These are phyloP conservation scores for Trametes gibbosa DNA, from an alignment of 768 basidiomycete species.

Conservation along the genomic window DNA sequence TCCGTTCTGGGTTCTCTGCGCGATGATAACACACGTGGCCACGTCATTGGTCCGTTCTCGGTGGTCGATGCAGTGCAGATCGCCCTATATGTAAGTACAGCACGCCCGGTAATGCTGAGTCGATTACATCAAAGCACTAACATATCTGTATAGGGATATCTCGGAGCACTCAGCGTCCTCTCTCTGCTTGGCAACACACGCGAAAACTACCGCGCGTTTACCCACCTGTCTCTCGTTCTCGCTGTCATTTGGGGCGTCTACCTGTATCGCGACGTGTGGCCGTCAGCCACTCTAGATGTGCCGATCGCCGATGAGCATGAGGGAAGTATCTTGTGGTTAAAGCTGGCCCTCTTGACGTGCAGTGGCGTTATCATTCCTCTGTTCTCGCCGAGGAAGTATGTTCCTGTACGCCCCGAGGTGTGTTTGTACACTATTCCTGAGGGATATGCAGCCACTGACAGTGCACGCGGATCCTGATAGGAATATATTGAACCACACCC, in stretches of 20 bases:
- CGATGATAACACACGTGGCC: neutral
- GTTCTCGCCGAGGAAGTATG: slow-evolving; percentile 37
- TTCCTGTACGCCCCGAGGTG: slow-evolving; percentile 38
- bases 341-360: slow-evolving; percentile 33
- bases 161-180: slow-evolving; percentile 31
- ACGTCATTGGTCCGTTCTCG: neutral
- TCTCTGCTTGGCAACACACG: slow-evolving; percentile 27
- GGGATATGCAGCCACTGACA: neutral
- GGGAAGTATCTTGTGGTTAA: slow-evolving; percentile 36
- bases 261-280: slow-evolving; percentile 39
- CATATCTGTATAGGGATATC: slow-evolving; percentile 31
- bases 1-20: neutral
- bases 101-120: neutral
- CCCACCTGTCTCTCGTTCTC: slow-evolving; percentile 35
- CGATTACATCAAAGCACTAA: neutral
- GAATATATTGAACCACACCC: slow-evolving; percentile 29
- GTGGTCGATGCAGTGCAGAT: neutral
- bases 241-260: slow-evolving; percentile 34
- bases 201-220: slow-evolving; percentile 24
- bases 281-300: slow-evolving; percentile 35
- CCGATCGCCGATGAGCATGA: slow-evolving; percentile 34
- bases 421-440: neutral
- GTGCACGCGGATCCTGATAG: neutral
- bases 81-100: neutral
- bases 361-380: slow-evolving; percentile 38